A percentile compares a stretch with the other conserved stretches of the same genome.
Conservation (phyloP, 2,329 filamentous ascomycete genomes). For the Claviceps capensis region DNA sequence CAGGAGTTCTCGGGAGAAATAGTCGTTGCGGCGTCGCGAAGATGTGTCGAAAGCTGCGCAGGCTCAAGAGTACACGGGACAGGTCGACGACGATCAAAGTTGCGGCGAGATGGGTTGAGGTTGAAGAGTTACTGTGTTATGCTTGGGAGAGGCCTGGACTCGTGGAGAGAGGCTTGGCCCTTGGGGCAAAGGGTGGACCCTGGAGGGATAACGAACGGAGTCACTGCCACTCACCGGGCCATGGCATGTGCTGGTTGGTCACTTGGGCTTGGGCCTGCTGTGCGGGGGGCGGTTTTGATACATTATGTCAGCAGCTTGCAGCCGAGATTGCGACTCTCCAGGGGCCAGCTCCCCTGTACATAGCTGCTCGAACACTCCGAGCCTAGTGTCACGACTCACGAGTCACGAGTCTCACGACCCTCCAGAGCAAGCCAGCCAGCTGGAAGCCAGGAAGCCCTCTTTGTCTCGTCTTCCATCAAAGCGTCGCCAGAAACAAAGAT, state of each 20-base stretch:
- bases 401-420: too few relatives aligned
- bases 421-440: too few relatives aligned
- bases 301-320: not conserved
- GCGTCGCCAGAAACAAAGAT: too few relatives aligned
- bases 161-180: not conserved
- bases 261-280: not conserved
- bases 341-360: too few relatives aligned
- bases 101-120: conserved; percentile 1
- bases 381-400: too few relatives aligned
- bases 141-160: not conserved
- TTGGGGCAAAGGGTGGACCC: not conserved
- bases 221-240: not conserved
- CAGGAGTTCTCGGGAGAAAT: not conserved
- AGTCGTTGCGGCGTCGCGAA: not conserved
- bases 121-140: not conserved
- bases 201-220: not conserved
- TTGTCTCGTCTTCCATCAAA: too few relatives aligned
- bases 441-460: too few relatives aligned
- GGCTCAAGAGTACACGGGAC: not conserved
- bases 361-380: too few relatives aligned
- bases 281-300: not conserved
- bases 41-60: not conserved
- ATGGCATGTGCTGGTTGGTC: not conserved
- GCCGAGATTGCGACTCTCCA: too few relatives aligned
- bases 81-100: not conserved